A percentile compares a stretch with the other conserved stretches of the same genome.
Conservation (phyloP, 371 early-diverging fungal species). For the Mitosporidium daphniae region DNA sequence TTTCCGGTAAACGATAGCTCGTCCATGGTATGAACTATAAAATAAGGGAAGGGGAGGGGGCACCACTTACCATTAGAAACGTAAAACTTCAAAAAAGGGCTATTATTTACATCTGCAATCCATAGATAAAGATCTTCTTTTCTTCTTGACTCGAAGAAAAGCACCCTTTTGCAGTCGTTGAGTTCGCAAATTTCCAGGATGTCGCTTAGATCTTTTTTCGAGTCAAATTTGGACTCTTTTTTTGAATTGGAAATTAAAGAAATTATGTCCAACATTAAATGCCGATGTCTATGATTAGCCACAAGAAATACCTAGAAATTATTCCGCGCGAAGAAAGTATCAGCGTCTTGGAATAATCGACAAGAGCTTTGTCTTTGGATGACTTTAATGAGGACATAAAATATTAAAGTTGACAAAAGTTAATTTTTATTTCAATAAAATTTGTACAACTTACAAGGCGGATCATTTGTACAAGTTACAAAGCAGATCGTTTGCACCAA, state of each 20-base stretch:
- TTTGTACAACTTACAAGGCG: no score
- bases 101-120: conserved; percentile 65
- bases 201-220: conserved; percentile 39
- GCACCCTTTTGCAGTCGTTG: conserved; percentile 71
- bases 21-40: conserved; percentile 67
- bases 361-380: no score
- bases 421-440: no score
- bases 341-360: no score
- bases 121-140: conserved; percentile 49
- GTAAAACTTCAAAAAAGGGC: conserved; percentile 65
- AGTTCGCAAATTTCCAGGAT: conserved; percentile 73
- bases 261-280: conserved; percentile 42
- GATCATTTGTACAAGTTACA: no score
- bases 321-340: not conserved
- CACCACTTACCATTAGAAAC: conserved; percentile 34
- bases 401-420: no score
- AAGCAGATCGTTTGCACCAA: no score
- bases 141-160: conserved; percentile 69
- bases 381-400: no score
- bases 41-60: conserved; percentile 1
- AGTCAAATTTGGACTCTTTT: conserved; percentile 40
- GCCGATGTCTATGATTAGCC: no score
- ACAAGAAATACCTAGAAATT: conserved; percentile 12
- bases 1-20: conserved; percentile 85
- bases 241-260: not conserved